These are phyloP conservation scores for Forsythia suspensa DNA, from an alignment of 257 asterid genomes.

Conservation along the genomic window DNA sequence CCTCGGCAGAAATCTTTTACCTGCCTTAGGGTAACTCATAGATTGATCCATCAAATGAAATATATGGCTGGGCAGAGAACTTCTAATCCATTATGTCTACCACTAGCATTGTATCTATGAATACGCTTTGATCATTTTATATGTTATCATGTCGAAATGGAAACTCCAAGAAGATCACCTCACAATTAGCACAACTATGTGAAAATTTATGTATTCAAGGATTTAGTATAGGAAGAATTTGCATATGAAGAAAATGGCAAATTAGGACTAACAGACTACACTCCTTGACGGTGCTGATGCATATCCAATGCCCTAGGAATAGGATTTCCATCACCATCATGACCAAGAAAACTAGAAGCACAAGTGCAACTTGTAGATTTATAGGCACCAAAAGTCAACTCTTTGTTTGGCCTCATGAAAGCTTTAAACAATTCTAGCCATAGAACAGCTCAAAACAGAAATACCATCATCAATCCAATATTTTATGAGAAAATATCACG, in stretches of 20 bases:
- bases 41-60: background rate
- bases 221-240: background rate
- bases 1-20: background rate
- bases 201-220: background rate
- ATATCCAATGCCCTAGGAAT: background rate
- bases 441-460: background rate
- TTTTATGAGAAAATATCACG: background rate
- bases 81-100: background rate
- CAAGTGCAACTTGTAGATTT: background rate
- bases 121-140: background rate
- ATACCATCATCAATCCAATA: background rate
- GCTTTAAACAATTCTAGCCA: background rate
- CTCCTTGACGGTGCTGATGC: background rate
- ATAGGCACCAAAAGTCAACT: background rate
- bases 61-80: background rate
- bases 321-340: background rate
- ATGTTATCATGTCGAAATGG: background rate
- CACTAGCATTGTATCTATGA: background rate
- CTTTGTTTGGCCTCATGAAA: background rate
- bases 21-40: background rate
- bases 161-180: background rate
- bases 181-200: background rate
- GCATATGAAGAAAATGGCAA: background rate
- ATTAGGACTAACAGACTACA: background rate
- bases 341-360: background rate